Conservation (phyloP, 148 eudicot species). For the Vaccinium vitisidaea region DNA sequence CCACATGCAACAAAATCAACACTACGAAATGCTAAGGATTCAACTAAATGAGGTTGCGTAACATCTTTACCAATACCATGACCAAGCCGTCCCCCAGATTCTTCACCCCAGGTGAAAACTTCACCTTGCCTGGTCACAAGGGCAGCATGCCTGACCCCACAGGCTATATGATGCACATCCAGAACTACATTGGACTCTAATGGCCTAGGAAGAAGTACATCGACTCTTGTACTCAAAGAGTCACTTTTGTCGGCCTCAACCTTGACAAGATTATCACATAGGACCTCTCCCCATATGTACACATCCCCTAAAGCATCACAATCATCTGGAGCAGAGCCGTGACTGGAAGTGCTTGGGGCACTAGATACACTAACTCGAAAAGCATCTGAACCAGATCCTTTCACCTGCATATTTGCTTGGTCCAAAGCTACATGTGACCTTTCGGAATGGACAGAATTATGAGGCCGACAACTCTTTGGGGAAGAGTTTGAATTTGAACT, state of each 20-base stretch:
- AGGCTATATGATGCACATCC: conserved; percentile 81
- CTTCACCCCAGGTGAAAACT: conserved; percentile 96
- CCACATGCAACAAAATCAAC: conserved; percentile 96
- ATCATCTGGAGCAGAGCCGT: conserved; percentile 91
- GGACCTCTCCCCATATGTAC: conserved; percentile 94
- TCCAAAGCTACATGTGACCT: conserved; percentile 72
- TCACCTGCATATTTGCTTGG: conserved; percentile 77
- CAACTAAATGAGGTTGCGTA: conserved; percentile 67
- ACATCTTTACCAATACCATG: conserved; percentile 88
- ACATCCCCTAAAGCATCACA: conserved; percentile 92
- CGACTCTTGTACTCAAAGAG: conserved; percentile 46
- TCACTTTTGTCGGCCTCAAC: conserved; percentile 52
- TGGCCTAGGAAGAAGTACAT: conserved; percentile 79
- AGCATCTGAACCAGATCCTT: conserved; percentile 74
- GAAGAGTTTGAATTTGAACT: conserved; percentile 51
- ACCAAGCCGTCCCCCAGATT: conserved; percentile 95
- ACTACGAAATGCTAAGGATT: conserved; percentile 58
- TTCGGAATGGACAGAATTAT: conserved; percentile 47
- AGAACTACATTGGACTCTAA: conserved; percentile 79
- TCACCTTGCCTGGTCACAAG: conserved; percentile 92
- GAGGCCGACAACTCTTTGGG: conserved; percentile 48
- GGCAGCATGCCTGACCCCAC: conserved; percentile 89
- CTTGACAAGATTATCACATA: conserved; percentile 55
- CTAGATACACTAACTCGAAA: conserved; percentile 94
- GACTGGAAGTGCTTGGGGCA: conserved; percentile 95